These are phyloP conservation scores for Mycena amicta DNA, from an alignment of 768 basidiomycete species.

Conservation along the genomic window DNA sequence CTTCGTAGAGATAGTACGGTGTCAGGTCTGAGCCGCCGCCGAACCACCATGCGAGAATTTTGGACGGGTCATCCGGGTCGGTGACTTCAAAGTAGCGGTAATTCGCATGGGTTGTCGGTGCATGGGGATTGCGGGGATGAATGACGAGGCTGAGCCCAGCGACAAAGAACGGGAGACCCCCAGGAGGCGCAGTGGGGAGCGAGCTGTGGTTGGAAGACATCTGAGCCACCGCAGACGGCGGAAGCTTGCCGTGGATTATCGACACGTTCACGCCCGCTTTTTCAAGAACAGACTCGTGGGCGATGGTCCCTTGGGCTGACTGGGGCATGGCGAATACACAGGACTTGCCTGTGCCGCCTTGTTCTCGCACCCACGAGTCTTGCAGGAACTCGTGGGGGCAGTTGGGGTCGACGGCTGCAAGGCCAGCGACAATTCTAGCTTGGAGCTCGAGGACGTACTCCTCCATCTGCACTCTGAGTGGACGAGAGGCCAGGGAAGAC, in stretches of 20 bases:
- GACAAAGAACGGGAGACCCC: constrained; percentile 87
- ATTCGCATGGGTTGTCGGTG: constrained; percentile 94
- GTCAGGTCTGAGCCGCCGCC: constrained; percentile 96
- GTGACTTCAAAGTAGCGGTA: constrained; percentile 97
- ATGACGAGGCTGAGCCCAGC: constrained; percentile 91
- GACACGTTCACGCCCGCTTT: constrained; percentile 97
- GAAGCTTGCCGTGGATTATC: constrained; percentile 84
- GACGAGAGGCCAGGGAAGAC: too few species aligned
- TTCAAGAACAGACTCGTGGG: constrained; percentile 66
- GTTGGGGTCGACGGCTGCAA: constrained; percentile 79
- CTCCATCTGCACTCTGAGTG: constrained; percentile 82
- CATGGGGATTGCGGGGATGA: constrained; percentile 91
- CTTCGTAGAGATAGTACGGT: constrained; percentile 87
- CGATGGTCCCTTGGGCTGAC: constrained; percentile 34
- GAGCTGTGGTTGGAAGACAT: constrained; percentile 92
- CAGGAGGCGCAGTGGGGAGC: constrained; percentile 59
- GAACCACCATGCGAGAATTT: constrained; percentile 94
- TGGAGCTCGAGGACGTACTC: constrained; percentile 78
- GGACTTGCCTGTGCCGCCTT: constrained; percentile 78
- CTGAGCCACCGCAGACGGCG: constrained; percentile 87
- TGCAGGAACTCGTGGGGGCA: constrained; percentile 70
- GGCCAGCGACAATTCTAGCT: constrained; percentile 69
- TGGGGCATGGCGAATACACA: constrained; percentile 72
- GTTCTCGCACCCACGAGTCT: constrained; percentile 74
- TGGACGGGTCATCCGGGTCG: constrained; percentile 47